Evolutionary conservation across 2,329 filamentous ascomycete genomes (phyloP).

Genomic region (Paracoccidioides lutzii): DNA sequence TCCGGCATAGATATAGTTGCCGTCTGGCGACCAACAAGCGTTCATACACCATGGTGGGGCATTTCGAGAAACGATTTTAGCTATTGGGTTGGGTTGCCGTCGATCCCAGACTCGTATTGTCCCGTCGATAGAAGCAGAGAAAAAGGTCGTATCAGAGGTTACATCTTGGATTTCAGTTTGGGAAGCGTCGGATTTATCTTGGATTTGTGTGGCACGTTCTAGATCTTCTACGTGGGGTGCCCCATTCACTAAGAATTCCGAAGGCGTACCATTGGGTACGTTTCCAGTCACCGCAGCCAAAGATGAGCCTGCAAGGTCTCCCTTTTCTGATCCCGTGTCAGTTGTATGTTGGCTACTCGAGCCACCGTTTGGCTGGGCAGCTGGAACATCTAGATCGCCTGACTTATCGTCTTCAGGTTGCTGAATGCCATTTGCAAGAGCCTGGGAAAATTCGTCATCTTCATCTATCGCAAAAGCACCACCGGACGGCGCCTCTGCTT

Average conservation of each 20-base stretch:
- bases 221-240: slow-evolving; percentile 32
- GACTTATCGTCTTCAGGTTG: slow-evolving; percentile 37
- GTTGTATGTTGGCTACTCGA: slow-evolving; percentile 1
- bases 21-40: slow-evolving; percentile 89
- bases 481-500: slow-evolving; percentile 37
- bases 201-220: slow-evolving; percentile 16
- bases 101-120: slow-evolving; percentile 38
- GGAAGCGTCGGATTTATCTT: slow-evolving; percentile 17
- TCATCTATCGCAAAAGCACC: slow-evolving; percentile 66
- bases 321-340: slow-evolving; percentile 9
- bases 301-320: slow-evolving; percentile 6
- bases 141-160: slow-evolving; percentile 58
- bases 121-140: slow-evolving; percentile 53
- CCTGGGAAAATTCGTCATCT: slow-evolving; percentile 67
- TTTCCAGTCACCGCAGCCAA: neutral
- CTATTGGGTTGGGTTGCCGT: slow-evolving; percentile 61
- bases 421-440: slow-evolving; percentile 52
- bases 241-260: slow-evolving; percentile 27
- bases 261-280: slow-evolving; percentile 15
- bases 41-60: slow-evolving; percentile 97
- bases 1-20: slow-evolving; percentile 88
- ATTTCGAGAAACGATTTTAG: slow-evolving; percentile 60
- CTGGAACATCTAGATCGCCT: slow-evolving; percentile 19
- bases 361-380: slow-evolving; percentile 6
- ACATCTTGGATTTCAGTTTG: slow-evolving; percentile 36